Evolutionary conservation across 768 basidiomycete genomes (phyloP).

Genomic region (Leccinum fibrillosum): DNA sequence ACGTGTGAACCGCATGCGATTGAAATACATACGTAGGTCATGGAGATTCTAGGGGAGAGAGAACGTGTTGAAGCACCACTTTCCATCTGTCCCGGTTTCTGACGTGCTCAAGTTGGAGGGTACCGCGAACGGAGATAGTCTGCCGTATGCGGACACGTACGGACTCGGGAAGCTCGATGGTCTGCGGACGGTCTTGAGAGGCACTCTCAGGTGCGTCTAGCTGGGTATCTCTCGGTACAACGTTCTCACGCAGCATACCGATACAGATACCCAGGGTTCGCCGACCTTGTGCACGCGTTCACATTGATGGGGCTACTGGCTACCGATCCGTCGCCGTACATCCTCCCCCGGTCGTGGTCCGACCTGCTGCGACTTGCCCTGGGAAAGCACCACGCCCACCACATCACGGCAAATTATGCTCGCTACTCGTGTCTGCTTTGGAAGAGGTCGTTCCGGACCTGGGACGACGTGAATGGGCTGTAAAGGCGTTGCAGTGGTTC

Average conservation of each 20-base stretch:
- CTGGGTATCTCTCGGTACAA: too few relatives aligned
- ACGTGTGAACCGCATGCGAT: too few relatives aligned
- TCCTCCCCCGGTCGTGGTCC: conserved; percentile 29
- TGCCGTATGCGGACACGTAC: conserved; percentile 69
- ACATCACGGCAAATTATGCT: conserved; percentile 16
- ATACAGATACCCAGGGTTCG: conserved; percentile 80
- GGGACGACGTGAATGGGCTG: conserved; percentile 25
- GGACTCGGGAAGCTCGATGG: conserved; percentile 40
- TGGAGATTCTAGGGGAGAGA: conserved; percentile 44
- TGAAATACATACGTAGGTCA: conserved; percentile 32
- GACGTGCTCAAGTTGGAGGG: conserved; percentile 71
- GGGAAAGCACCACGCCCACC: conserved; percentile 8
- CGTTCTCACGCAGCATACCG: not conserved
- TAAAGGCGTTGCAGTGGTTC: conserved; percentile 45
- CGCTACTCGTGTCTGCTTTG: conserved; percentile 35
- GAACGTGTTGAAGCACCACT: conserved; percentile 52
- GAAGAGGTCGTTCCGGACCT: conserved; percentile 15
- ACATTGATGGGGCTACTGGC: conserved; percentile 67
- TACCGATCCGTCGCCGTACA: conserved; percentile 9
- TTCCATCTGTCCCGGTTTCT: conserved; percentile 64
- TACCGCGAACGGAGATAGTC: conserved; percentile 78
- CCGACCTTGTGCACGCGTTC: conserved; percentile 70
- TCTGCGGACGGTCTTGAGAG: conserved; percentile 70
- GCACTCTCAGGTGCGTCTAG: conserved; percentile 68
- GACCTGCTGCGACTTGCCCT: conserved; percentile 38